Evolutionary conservation across 2,329 filamentous ascomycete species (phyloP), one percentile per base, ranked within the genome.

Genomic region (Pseudogymnoascus sp.): DNA sequence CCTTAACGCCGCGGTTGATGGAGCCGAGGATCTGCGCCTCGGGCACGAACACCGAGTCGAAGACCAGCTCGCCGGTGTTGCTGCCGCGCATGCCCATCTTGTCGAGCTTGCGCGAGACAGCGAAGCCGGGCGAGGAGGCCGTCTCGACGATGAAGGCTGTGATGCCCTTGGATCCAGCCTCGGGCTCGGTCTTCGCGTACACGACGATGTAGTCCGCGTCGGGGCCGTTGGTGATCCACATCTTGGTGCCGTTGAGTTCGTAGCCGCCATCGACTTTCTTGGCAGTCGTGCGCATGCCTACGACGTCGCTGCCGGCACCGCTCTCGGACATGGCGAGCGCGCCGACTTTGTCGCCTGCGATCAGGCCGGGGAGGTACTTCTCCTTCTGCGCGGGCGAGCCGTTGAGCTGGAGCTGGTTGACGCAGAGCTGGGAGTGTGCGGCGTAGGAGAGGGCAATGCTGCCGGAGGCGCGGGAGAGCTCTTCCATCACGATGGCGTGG

Each of bases 151-250:
- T 82, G 78, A 97, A 97, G 6, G 93, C 93, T 0, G 93, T 96
- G 75, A 99, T 96, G 63, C 95, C 95, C 78, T 93, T 96, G 67
- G 89, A 91, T 1, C 81, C 91, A 65, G 84, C 87, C 11, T 88
- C 83, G 0, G 93, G 93, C 64, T 88, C 83, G 0, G 93, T 97
- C 81, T 97, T 97, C 62, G 93, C 93, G 75, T 99, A 99, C n/a
- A 99, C 92, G 62, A 99, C 86, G 63, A 97, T 87, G 44, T 89
- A 82, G 75, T 96, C 85, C n/a, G 95, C 95, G 73, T 97, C 93
- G 0, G 93, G 93, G 4, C 93, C 91, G 76, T 99, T 99, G 66
- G 93, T 99, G 74, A 99, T 99, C 93, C 93, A 99, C 93, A 97
- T 97, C 82, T 99, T 97, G 65, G 88, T 90, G 34, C 93, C 93